phyloP scores from a whole-genome alignment of 2,329 filamentous ascomycete genomes.

The Claviceps sp. region DNA sequence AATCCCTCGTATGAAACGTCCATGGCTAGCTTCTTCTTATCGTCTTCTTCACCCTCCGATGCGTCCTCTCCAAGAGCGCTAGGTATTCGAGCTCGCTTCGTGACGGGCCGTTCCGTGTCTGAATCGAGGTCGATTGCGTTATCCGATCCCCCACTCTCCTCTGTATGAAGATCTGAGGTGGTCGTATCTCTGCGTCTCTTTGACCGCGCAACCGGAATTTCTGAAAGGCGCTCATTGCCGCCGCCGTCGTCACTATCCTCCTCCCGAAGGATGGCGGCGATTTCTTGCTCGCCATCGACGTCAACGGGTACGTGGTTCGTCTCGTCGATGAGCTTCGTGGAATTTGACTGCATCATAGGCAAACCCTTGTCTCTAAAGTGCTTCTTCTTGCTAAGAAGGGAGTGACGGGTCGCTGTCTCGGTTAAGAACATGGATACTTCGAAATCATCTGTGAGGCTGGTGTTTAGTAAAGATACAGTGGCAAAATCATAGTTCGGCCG shows the following conservation, averaged over 20 bases:
- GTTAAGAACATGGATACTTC: slow-evolving; percentile 91
- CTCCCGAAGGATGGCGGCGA: slow-evolving; percentile 23
- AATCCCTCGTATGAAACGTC: slow-evolving; percentile 90
- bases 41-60: slow-evolving; percentile 39
- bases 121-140: slow-evolving; percentile 25
- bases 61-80: slow-evolving; percentile 14
- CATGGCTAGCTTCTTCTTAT: slow-evolving; percentile 85
- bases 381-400: slow-evolving; percentile 76
- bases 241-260: slow-evolving; percentile 34
- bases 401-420: slow-evolving; percentile 72
- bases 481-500: background rate
- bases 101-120: slow-evolving; percentile 27
- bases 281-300: slow-evolving; percentile 13
- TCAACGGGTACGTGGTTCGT: slow-evolving; percentile 42
- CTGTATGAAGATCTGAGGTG: slow-evolving; percentile 17
- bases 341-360: slow-evolving; percentile 45
- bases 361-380: slow-evolving; percentile 49
- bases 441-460: slow-evolving; percentile 59
- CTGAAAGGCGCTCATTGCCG: slow-evolving; percentile 15
- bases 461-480: background rate
- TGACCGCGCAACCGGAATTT: slow-evolving; percentile 20
- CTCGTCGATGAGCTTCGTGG: slow-evolving; percentile 45
- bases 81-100: slow-evolving; percentile 30
- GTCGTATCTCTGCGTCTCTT: slow-evolving; percentile 17
- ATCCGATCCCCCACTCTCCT: slow-evolving; percentile 18